Conservation (phyloP, 148 eudicot species). For the Fagopyrum esculentum region DNA sequence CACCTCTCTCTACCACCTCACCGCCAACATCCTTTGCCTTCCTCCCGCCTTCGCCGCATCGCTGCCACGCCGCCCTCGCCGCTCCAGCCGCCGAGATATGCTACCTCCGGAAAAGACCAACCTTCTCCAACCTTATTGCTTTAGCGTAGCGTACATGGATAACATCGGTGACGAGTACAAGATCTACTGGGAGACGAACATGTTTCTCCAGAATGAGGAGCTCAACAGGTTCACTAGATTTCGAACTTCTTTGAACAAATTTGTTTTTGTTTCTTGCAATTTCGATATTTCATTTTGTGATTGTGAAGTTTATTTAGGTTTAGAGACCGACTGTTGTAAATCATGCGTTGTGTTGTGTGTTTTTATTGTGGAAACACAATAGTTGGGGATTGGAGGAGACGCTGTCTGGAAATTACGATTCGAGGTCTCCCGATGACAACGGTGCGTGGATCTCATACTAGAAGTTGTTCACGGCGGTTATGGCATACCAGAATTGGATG, state of each 20-base stretch:
- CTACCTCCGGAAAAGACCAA: not conserved
- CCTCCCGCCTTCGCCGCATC: too few species aligned
- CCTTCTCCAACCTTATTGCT: not conserved
- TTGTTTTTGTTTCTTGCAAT: not conserved
- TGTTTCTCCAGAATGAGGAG: slow-evolving; percentile 2
- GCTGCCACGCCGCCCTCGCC: too few species aligned
- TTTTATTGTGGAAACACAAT: not conserved
- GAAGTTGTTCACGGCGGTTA: too few species aligned
- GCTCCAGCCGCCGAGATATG: too few species aligned
- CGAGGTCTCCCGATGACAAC: slow-evolving; percentile 74
- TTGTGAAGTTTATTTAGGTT: not conserved
- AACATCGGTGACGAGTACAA: slow-evolving; percentile 6
- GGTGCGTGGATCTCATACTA: not conserved
- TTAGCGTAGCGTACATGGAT: not conserved
- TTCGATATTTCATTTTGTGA: not conserved
- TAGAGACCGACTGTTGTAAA: too few species aligned
- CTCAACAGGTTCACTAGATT: not conserved
- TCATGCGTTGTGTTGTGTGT: not conserved
- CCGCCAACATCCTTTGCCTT: too few species aligned
- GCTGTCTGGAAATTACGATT: slow-evolving; percentile 55
- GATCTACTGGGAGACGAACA: slow-evolving; percentile 9
- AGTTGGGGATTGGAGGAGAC: slow-evolving; percentile 54
- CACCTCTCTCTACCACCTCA: too few species aligned
- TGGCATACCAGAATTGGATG: too few species aligned
- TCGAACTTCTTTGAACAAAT: not conserved